A percentile compares a stretch with the other conserved stretches of the same genome.
phyloP scores from a whole-genome alignment of 1,139 yeast genomes.

The Tardiomyces digboiensis region DNA sequence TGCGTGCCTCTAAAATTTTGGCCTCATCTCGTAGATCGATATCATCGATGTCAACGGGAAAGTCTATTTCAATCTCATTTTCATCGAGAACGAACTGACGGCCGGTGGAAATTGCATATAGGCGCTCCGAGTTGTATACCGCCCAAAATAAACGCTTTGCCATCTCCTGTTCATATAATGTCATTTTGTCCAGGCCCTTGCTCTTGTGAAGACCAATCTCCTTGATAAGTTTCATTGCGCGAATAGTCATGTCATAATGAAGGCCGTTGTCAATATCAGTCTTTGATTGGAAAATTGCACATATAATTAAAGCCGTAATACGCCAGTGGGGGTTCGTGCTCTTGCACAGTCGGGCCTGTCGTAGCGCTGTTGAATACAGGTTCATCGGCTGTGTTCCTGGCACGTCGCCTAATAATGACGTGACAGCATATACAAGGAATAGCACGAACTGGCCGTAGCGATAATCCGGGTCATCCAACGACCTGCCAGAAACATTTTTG shows the following conservation, averaged over 20 bases:
- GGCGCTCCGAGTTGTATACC: slow-evolving; percentile 43
- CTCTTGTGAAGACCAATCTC: slow-evolving; percentile 15
- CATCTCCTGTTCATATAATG: slow-evolving; percentile 26
- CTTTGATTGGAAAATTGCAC: slow-evolving; percentile 43
- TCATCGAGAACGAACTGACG: slow-evolving; percentile 41
- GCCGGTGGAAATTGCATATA: slow-evolving; percentile 48
- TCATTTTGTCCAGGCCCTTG: slow-evolving; percentile 10
- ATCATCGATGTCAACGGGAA: slow-evolving; percentile 34
- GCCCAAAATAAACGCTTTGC: slow-evolving; percentile 51
- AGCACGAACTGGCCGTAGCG: slow-evolving; percentile 16
- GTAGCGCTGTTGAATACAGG: slow-evolving; percentile 43
- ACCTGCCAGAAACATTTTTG: slow-evolving; percentile 3
- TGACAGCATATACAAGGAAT: slow-evolving; percentile 15
- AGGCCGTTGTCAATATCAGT: slow-evolving; percentile 48
- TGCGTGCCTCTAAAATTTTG: not conserved
- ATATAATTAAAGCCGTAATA: slow-evolving; percentile 39
- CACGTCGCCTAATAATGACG: slow-evolving; percentile 4
- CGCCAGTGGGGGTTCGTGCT: slow-evolving; percentile 33
- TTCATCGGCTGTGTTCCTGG: slow-evolving; percentile 27
- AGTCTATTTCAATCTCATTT: slow-evolving; percentile 32
- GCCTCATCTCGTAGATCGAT: slow-evolving; percentile 7
- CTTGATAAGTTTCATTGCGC: slow-evolving; percentile 33
- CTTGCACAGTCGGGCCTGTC: slow-evolving; percentile 39
- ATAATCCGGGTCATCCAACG: slow-evolving; percentile 13
- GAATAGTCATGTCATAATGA: slow-evolving; percentile 40